Percentiles rank a stretch among this genome's conserved stretches.
Evolutionary conservation across 169 alveolate species (phyloP).

Genomic region (Plasmodium fragile): DNA sequence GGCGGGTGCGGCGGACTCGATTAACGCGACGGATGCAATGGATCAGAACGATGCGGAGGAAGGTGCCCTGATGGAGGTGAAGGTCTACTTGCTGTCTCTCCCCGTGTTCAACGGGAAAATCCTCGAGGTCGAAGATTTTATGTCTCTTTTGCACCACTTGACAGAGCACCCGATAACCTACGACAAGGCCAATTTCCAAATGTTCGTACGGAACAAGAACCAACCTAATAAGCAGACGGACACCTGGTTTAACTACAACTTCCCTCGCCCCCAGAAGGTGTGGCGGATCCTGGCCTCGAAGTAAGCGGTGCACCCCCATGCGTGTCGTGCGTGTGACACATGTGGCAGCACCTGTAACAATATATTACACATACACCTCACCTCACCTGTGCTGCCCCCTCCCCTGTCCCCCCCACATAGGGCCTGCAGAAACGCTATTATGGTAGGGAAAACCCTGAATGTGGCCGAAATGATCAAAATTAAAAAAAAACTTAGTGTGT

Average conservation of each 20-base stretch:
- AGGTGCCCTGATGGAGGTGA: constrained; percentile 27
- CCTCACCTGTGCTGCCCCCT: background rate
- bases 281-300: constrained; percentile 78
- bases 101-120: constrained; percentile 77
- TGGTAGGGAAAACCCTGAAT: constrained; percentile 96
- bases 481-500: constrained; percentile 87
- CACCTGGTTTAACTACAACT: constrained; percentile 54
- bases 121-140: constrained; percentile 65
- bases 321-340: background rate
- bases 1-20: no score
- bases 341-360: background rate
- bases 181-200: background rate
- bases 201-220: background rate
- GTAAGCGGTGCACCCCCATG: background rate
- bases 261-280: constrained; percentile 77
- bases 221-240: constrained; percentile 18
- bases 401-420: constrained; percentile 72
- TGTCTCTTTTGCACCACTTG: constrained; percentile 61
- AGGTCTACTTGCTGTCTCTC: constrained; percentile 77
- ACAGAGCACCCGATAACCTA: constrained; percentile 33
- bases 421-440: constrained; percentile 97
- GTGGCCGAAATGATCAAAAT: constrained; percentile 91
- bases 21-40: background rate
- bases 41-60: background rate
- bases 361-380: constrained; percentile 11